Percentiles rank a stretch among this genome's conserved stretches.
Evolutionary conservation across 75 land plant species (phyloP).

Genomic region (Larix kaempferi): DNA sequence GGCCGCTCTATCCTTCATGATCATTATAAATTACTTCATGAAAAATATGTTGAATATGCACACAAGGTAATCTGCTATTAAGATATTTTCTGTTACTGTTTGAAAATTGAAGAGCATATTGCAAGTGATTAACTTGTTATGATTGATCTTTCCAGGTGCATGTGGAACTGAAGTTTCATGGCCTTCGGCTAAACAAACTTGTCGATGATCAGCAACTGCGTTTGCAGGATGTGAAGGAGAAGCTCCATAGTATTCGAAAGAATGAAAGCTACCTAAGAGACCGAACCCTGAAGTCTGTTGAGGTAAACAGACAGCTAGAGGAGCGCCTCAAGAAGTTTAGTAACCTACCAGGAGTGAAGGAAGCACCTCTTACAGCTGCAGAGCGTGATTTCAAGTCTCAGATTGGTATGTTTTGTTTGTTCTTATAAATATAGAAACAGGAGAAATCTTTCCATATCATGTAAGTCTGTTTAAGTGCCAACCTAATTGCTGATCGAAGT

Average conservation of each 20-base stretch:
- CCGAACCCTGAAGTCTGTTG: conserved; percentile 42
- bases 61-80: conserved; percentile 74
- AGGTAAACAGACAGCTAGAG: conserved; percentile 43
- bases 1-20: conserved; percentile 89
- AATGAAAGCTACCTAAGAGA: conserved; percentile 36
- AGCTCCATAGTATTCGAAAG: conserved; percentile 42
- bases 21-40: conserved; percentile 89
- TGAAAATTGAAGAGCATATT: background rate
- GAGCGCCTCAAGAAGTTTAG: conserved; percentile 63
- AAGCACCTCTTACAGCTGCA: conserved; percentile 77
- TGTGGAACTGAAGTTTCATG: conserved; percentile 83
- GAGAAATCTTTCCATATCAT: background rate
- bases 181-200: conserved; percentile 47
- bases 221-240: conserved; percentile 41
- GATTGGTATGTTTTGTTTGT: conserved; percentile 55
- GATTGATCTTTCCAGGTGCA: conserved; percentile 53
- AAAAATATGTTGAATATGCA: conserved; percentile 93
- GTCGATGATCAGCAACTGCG: conserved; percentile 63
- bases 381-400: conserved; percentile 77
- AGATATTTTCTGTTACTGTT: background rate
- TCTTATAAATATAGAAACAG: background rate
- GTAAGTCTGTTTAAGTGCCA: background rate
- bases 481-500: background rate
- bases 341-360: conserved; percentile 56
- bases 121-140: background rate